Evolutionary conservation across 176 grass and related monocot genomes (phyloP).

Genomic region (Lolium perenne): DNA sequence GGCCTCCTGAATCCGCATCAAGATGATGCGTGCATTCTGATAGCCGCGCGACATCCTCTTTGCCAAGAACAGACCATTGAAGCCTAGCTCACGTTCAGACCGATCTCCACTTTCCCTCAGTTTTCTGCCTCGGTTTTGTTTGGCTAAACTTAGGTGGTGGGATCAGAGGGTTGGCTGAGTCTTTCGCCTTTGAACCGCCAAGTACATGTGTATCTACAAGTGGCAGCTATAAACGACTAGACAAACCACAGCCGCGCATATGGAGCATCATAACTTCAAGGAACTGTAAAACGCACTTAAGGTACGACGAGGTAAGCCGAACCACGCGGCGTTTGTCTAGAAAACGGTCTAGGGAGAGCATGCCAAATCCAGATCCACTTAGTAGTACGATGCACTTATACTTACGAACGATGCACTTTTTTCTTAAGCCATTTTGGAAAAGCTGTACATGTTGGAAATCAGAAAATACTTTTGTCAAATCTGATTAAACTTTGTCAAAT

Average conservation of each 20-base stretch:
- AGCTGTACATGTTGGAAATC: background rate
- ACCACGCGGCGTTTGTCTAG: background rate
- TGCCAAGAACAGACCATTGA: constrained; percentile 16
- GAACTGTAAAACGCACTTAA: background rate
- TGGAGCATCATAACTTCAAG: background rate
- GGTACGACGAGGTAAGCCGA: background rate
- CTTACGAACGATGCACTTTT: background rate
- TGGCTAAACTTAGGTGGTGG: constrained; percentile 42
- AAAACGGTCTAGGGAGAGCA: background rate
- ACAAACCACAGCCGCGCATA: background rate
- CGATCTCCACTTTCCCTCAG: background rate
- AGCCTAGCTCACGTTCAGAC: background rate
- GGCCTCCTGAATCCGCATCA: constrained; percentile 14
- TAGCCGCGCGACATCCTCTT: constrained; percentile 9
- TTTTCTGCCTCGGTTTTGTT: constrained; percentile 11
- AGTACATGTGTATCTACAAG: background rate
- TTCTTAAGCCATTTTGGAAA: background rate
- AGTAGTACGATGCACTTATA: too few relatives aligned
- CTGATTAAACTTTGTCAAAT: background rate
- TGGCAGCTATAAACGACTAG: background rate
- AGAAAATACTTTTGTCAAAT: background rate
- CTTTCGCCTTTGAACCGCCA: background rate
- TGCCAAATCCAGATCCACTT: background rate
- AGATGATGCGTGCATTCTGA: constrained; percentile 30
- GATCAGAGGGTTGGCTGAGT: constrained; percentile 6